Evolutionary conservation across 2,329 filamentous ascomycete species (phyloP), one percentile per base, ranked within the genome.

Genomic region (Colletotrichum paranaense): DNA sequence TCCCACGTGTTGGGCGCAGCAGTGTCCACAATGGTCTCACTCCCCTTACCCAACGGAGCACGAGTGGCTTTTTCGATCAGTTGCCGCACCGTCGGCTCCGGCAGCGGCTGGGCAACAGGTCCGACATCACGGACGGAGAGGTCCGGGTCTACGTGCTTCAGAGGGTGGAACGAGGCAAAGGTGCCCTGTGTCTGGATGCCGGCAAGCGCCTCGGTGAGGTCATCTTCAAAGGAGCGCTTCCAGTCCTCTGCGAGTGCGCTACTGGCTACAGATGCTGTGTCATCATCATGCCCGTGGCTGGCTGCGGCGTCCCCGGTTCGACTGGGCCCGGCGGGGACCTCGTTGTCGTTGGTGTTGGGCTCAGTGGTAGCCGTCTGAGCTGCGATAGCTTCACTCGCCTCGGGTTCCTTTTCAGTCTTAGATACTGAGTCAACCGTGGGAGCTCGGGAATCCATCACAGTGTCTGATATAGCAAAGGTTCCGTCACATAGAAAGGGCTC

Each of bases 1-100:
- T 88, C 83, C 83, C 82, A 86, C 0, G 82, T 85, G 12, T 86
- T 86, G 3, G 82, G 80, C 0, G 85, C 82, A 4, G 78, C 52
- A 0, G 80, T 81, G 67, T 87, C 84, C 14, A 86, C 81, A 4
- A 84, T 64, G 4, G 82, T 85, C 9, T 85, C 78, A 26, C 77
- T 81, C 1, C 82, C 84, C 67, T 82, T 84, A 5, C 82, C 82
- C 62, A 78, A 84, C 1, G 85, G 83, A 0, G 80, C 80, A 55
- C 81, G 79, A 3, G 73, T 76, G 9, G 78, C 77, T 64, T 78
- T 77, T 2, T 71, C 74, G 55, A 81, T 78, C 30, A 83, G 53
- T 57, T 77, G 70, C 38, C 71, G 76, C 2, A 78, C 77, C 24
- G 77, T 76, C 2, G 63, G 56, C 26, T 78, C 76, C 14, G 71